Conservation (phyloP, 2,329 filamentous ascomycete genomes). For the Sarocladium kiliense region DNA sequence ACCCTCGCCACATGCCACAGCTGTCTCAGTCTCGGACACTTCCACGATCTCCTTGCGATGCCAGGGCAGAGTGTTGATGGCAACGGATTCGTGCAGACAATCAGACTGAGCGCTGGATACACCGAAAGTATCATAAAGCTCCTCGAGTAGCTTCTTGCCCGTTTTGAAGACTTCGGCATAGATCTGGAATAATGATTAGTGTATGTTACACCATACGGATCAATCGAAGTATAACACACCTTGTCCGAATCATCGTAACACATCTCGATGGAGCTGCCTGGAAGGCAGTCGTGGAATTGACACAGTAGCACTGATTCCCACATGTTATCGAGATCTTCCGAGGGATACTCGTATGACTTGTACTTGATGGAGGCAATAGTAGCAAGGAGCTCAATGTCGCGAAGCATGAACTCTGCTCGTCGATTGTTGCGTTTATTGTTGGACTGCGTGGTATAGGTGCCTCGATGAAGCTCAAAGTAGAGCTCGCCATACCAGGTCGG, state of each 20-base stretch:
- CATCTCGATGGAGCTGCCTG: conserved; percentile 94
- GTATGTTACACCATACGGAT: background rate
- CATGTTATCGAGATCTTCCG: conserved; percentile 88
- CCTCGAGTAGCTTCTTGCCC: conserved; percentile 65
- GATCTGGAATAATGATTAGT: conserved; percentile 40
- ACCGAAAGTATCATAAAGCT: conserved; percentile 64
- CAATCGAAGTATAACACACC: conserved; percentile 30
- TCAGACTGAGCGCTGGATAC: conserved; percentile 41
- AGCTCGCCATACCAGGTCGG: conserved; percentile 98
- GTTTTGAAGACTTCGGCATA: conserved; percentile 80
- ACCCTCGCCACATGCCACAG: conserved; percentile 52
- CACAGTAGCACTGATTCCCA: conserved; percentile 91
- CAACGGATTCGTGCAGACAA: conserved; percentile 47
- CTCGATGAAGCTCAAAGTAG: conserved; percentile 95
- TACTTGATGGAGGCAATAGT: conserved; percentile 76
- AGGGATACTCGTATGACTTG: conserved; percentile 79
- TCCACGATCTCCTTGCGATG: conserved; percentile 68
- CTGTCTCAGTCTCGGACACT: conserved; percentile 48
- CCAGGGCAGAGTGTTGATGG: conserved; percentile 87
- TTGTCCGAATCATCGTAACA: conserved; percentile 94
- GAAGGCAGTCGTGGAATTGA: conserved; percentile 96
- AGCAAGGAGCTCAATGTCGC: conserved; percentile 82
- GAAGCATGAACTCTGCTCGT: conserved; percentile 75
- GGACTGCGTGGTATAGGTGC: conserved; percentile 94
- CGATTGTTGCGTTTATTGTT: conserved; percentile 97